Percentiles rank a stretch among this genome's conserved stretches.
Conservation (phyloP, 768 basidiomycete genomes). For the Pulveroboletus sp. region DNA sequence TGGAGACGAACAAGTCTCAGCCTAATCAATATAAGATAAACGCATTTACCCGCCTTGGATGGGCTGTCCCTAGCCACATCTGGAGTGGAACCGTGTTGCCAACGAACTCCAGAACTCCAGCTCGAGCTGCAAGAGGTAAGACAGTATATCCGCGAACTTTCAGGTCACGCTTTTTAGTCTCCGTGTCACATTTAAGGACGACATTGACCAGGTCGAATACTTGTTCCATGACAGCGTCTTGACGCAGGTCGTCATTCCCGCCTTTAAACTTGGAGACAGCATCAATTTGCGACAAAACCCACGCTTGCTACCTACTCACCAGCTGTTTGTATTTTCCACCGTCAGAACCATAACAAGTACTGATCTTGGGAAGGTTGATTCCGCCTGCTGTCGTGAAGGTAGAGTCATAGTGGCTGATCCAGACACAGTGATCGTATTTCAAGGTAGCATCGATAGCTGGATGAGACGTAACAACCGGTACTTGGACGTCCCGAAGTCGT, state of each 20-base stretch:
- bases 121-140: slow-evolving; percentile 72
- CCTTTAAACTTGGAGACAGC: slow-evolving; percentile 75
- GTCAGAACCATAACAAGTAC: slow-evolving; percentile 59
- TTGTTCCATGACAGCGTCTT: slow-evolving; percentile 99
- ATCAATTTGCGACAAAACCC: not conserved
- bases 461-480: slow-evolving; percentile 81
- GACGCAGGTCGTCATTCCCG: slow-evolving; percentile 85
- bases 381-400: slow-evolving; percentile 71
- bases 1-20: slow-evolving; percentile 1
- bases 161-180: slow-evolving; percentile 69
- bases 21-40: not conserved
- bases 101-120: slow-evolving; percentile 91
- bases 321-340: slow-evolving; percentile 71
- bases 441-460: slow-evolving; percentile 66
- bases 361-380: slow-evolving; percentile 78
- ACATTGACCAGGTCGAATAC: slow-evolving; percentile 87
- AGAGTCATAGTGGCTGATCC: slow-evolving; percentile 57
- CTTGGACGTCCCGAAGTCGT: slow-evolving; percentile 47
- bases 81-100: slow-evolving; percentile 64
- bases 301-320: slow-evolving; percentile 40
- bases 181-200: slow-evolving; percentile 66
- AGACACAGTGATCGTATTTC: slow-evolving; percentile 65
- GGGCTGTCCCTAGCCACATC: slow-evolving; percentile 59
- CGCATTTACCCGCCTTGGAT: slow-evolving; percentile 45
- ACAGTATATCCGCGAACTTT: slow-evolving; percentile 83